Evolutionary conservation across 2,329 filamentous ascomycete genomes (phyloP), one percentile per base, ranked within the genome.

Genomic region (Akanthomyces dipterigenus): DNA sequence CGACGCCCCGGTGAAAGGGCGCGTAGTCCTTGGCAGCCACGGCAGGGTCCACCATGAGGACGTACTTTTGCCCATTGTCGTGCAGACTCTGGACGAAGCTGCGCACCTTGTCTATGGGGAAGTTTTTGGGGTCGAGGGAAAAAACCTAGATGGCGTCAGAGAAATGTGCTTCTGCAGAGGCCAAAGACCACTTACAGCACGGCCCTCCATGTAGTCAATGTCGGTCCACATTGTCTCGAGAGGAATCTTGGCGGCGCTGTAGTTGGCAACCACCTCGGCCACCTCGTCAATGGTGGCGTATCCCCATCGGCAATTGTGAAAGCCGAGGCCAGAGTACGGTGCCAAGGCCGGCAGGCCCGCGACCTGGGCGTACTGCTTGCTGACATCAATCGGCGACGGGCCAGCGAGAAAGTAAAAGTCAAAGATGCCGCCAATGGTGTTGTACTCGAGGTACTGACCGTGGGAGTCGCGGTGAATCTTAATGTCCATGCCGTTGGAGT

Each of bases 341-440:
- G 93, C 88, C 84, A 93, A 87, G 0, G 86, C 86, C 1, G 90
- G 90, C 5, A 90, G 76, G 0, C 90, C 90, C 56, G 88, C 78
- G 1, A 87, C 82, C 61, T 76, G 73, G 64, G 90, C 86, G 70
- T 93, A 95, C 43, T 88, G 81, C 70, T 84, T 85, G 18, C 85
- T 89, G 26, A 92, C 86, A 14, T 87, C 82, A 7, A 82, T 78
- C 62, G 87, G 86, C 0, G 80, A 85, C 0, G 89, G 88, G 0
- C 91, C 91, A 14, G 88, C 82, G 68, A 89, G 89, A 75, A 95
- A 90, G 72, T 90, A 93, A 20, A 95, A 77, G 69, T 95, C 90
- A 59, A 95, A 84, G 55, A 81, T 87, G 24, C 91, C 91, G 58
- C 91, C 91, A 0, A 96, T 75, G 0, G 86, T 85, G 70, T 93